These are phyloP conservation scores for Epichloe coenophiala DNA, from an alignment of 2,329 filamentous ascomycete genomes.

Conservation along the genomic window DNA sequence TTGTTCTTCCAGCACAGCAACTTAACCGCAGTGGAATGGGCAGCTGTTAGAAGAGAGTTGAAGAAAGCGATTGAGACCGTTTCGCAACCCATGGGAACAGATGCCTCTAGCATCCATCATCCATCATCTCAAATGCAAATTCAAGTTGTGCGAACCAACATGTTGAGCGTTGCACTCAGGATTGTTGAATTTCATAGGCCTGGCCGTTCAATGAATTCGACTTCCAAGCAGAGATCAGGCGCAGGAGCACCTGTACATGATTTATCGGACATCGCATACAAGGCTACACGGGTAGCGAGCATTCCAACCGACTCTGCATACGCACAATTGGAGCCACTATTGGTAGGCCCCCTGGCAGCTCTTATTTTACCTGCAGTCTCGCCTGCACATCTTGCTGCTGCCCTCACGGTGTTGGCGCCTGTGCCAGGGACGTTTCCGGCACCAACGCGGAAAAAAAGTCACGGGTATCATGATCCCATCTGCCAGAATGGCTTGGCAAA, in stretches of 20 bases:
- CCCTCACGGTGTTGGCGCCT: constrained; percentile 65
- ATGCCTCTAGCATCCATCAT: constrained; percentile 20
- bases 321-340: constrained; percentile 54
- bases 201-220: constrained; percentile 21
- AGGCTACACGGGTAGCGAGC: constrained; percentile 27
- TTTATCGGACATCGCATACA: constrained; percentile 38
- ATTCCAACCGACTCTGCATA: constrained; percentile 29
- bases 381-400: constrained; percentile 70
- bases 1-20: constrained; percentile 68
- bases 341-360: constrained; percentile 69
- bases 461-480: constrained; percentile 64
- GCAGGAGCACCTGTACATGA: constrained; percentile 31
- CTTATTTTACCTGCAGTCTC: constrained; percentile 73
- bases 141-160: constrained; percentile 76
- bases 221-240: constrained; percentile 17
- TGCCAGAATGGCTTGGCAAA: constrained; percentile 80
- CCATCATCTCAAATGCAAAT: constrained; percentile 55
- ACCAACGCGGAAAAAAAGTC: constrained; percentile 61
- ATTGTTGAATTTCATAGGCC: constrained; percentile 73
- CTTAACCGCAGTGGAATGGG: constrained; percentile 52
- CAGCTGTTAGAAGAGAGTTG: constrained; percentile 29
- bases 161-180: constrained; percentile 73
- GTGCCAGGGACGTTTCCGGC: constrained; percentile 60
- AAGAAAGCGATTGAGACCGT: constrained; percentile 30
- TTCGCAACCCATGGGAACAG: constrained; percentile 14